Base-by-base conservation (phyloP, 1,284 basidiomycete species). In the Psilocybe mexicana region DNA sequence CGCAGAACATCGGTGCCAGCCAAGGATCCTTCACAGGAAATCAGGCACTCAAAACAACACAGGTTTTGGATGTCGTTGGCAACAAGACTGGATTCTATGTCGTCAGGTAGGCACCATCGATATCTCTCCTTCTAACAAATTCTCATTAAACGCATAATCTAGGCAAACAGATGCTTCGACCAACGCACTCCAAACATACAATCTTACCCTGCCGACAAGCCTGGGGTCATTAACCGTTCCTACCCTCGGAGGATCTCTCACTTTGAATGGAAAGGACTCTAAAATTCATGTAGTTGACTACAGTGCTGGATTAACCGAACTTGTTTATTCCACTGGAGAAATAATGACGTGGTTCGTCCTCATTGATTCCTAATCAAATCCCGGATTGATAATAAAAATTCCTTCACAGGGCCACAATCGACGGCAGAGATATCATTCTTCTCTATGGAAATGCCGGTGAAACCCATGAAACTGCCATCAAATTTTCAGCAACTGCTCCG, bases 271-370 rank as follows among this genome's bases (percentile, higher is more conserved):
- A 10, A 79, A 76, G 63, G 81, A 83, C 62, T 80, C 79, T 0
- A 82, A 81, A 65, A 72, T 83, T 48, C 75, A 80, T 55, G 75
- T 82, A 12, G 77, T 79, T 1, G 79, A 81, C 59, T 82, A 81
- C 60, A 50, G 58, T 30, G 80, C 78, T 40, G 81, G 81, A n/a
- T 69, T 69, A 0, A 75, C 72, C 2, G 71, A 71, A 33, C 50
- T 84, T 40, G 61, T 82, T 0, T 84, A 82, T 57, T 80, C 80
- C 2, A 81, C 79, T 3, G 78, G 70, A 6, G 79, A 82, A 61
- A 76, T 84, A 33, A 67, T 81, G 62, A 79, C 80, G 10, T 82
- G 80, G 80, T 76, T 59, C 51, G 64, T 18, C 47, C 18, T 18
- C n/a, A 24, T 24, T 42, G 35, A 8, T 18, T 18, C 18, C 18